These are phyloP conservation scores for Aotearoamyces nothofagi DNA, from an alignment of 2,329 filamentous ascomycete genomes.

Conservation along the genomic window DNA sequence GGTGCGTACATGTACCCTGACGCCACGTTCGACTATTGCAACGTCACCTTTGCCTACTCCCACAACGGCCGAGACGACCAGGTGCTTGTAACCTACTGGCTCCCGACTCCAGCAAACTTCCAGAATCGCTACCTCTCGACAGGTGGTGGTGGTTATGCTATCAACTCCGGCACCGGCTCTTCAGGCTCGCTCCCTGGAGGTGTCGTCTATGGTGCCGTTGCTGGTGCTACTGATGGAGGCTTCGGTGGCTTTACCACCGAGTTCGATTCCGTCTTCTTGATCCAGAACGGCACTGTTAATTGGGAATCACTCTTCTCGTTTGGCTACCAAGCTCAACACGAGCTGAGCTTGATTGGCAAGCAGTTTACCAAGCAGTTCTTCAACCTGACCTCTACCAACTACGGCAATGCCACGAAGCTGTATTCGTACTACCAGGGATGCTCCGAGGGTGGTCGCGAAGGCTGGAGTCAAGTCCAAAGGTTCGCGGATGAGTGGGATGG, in stretches of 20 bases:
- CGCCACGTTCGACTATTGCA: conserved; percentile 25
- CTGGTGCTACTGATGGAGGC: conserved; percentile 32
- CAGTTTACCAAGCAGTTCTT: conserved; percentile 27
- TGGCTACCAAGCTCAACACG: conserved; percentile 22
- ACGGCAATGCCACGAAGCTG: conserved; percentile 11
- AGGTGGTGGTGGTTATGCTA: conserved; percentile 30
- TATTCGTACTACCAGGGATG: conserved; percentile 37
- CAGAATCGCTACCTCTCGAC: conserved; percentile 29
- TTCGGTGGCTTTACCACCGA: conserved; percentile 29
- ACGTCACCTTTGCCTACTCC: conserved; percentile 29
- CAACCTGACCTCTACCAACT: conserved; percentile 16
- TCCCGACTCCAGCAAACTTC: conserved; percentile 26
- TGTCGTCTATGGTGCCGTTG: conserved; percentile 29
- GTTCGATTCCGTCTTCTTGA: conserved; percentile 22
- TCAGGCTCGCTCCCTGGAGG: conserved; percentile 25
- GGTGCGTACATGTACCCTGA: conserved; percentile 17
- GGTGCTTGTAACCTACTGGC: conserved; percentile 24
- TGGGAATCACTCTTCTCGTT: conserved; percentile 22
- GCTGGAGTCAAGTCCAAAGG: conserved; percentile 28
- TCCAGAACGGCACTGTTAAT: conserved; percentile 24
- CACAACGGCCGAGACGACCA: conserved; percentile 24
- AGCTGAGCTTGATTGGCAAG: conserved; percentile 26
- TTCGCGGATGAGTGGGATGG: conserved; percentile 28
- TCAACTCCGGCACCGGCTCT: conserved; percentile 21
- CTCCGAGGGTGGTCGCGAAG: conserved; percentile 32